Percentiles rank a stretch among this genome's conserved stretches.
Evolutionary conservation across 257 asterid species (phyloP).

Genomic region (Coffea canephora): DNA sequence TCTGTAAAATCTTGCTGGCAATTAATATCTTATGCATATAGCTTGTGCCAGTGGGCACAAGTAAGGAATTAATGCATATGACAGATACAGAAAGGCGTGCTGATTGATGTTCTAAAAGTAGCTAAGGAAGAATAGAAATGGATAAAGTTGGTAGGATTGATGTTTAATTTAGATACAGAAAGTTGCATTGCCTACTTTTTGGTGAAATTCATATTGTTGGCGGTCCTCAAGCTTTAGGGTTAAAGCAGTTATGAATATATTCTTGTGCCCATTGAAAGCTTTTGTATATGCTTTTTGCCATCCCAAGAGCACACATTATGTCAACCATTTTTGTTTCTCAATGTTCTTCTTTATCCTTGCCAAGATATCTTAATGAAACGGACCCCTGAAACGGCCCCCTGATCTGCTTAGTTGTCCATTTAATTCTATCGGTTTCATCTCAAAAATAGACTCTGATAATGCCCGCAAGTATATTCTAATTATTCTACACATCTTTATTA

Average conservation of each 20-base stretch:
- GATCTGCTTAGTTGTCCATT: background rate
- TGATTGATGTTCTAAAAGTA: background rate
- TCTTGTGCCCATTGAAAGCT: background rate
- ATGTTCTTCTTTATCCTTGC: conserved; percentile 17
- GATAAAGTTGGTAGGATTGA: background rate
- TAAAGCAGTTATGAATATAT: background rate
- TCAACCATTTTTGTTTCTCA: background rate
- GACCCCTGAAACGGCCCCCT: background rate
- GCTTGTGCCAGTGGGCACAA: too few relatives aligned
- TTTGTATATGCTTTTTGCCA: conserved; percentile 7
- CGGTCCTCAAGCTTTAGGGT: conserved; percentile 9
- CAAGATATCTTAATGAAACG: background rate
- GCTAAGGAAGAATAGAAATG: background rate
- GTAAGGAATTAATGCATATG: too few relatives aligned
- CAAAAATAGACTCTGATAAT: background rate
- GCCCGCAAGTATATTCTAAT: too few relatives aligned
- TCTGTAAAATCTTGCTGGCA: too few relatives aligned
- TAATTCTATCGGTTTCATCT: background rate
- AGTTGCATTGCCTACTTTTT: background rate
- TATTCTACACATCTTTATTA: background rate
- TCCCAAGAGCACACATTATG: background rate
- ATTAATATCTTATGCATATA: too few relatives aligned
- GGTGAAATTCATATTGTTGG: background rate
- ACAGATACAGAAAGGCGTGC: background rate
- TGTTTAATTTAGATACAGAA: background rate